A percentile compares a stretch with the other conserved stretches of the same genome.
Conservation (phyloP, 108 stramenopile genomes). For the Aureococcus anophagefferens region DNA sequence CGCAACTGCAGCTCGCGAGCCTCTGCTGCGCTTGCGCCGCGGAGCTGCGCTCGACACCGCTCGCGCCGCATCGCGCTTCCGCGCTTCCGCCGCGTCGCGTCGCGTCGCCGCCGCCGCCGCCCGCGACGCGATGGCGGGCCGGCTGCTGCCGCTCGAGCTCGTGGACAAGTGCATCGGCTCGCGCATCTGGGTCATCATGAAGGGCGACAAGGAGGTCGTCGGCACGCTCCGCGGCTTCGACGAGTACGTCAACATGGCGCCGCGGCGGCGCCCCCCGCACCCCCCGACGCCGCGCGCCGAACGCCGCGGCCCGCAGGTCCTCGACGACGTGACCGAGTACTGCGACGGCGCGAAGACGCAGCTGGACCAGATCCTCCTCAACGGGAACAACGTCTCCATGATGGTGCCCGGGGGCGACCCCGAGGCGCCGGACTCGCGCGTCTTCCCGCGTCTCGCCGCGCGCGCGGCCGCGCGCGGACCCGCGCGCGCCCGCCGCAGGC, state of each 20-base stretch:
- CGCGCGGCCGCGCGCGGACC: too few relatives aligned
- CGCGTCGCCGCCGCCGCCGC: too few relatives aligned
- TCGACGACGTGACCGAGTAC: conserved; percentile 54
- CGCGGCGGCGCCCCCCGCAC: too few relatives aligned
- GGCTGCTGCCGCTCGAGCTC: conserved; percentile 53
- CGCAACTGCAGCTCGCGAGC: too few relatives aligned
- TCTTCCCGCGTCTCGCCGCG: too few relatives aligned
- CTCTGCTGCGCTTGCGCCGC: too few relatives aligned
- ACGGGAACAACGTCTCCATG: conserved; percentile 36
- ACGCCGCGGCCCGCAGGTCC: too few relatives aligned
- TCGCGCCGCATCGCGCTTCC: too few relatives aligned
- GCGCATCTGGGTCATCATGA: conserved; percentile 53
- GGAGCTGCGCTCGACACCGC: too few relatives aligned
- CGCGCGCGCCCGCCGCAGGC: too few relatives aligned
- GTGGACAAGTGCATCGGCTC: conserved; percentile 57
- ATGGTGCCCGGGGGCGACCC: conserved; percentile 1
- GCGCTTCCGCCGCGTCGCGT: too few relatives aligned
- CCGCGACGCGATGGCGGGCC: conserved; percentile 44
- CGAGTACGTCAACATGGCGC: conserved; percentile 60
- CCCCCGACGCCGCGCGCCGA: too few relatives aligned
- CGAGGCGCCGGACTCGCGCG: background rate
- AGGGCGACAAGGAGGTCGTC: conserved; percentile 51
- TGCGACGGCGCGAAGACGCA: conserved; percentile 22
- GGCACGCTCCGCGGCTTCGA: conserved; percentile 55
- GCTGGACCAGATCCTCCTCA: conserved; percentile 53